phyloP scores from a whole-genome alignment of 495 filamentous ascomycete genomes.

The Daldinia vernicosa region DNA sequence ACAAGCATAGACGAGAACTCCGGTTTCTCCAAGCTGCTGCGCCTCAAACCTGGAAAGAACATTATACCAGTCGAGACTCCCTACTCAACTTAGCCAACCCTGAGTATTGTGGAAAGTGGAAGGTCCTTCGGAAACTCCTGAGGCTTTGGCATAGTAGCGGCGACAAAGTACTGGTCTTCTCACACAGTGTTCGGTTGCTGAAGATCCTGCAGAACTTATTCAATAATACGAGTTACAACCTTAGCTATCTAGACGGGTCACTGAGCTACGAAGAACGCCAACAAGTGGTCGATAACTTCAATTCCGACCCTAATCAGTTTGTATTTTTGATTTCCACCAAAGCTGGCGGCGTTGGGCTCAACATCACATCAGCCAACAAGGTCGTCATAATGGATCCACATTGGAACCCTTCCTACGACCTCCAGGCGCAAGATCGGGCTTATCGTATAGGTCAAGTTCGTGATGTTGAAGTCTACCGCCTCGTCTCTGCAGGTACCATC shows the following conservation, averaged over 20 bases:
- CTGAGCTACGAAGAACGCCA: conserved; percentile 89
- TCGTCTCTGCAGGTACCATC: conserved; percentile 92
- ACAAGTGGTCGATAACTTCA: conserved; percentile 87
- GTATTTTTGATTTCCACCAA: conserved; percentile 96
- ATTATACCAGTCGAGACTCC: conserved; percentile 79
- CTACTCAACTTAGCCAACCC: conserved; percentile 86
- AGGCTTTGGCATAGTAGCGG: conserved; percentile 88
- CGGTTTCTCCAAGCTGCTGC: conserved; percentile 78
- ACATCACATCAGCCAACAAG: conserved; percentile 98
- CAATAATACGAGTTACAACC: conserved; percentile 87
- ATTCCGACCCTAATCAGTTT: conserved; percentile 86
- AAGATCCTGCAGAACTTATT: conserved; percentile 89
- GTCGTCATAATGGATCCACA: conserved; percentile 97
- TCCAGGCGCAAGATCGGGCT: conserved; percentile 96
- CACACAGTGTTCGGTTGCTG: conserved; percentile 84
- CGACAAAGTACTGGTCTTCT: conserved; percentile 94
- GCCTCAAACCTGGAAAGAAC: conserved; percentile 77
- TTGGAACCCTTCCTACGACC: conserved; percentile 94
- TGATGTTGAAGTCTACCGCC: conserved; percentile 94
- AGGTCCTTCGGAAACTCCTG: conserved; percentile 84
- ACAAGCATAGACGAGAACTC: conserved; percentile 85
- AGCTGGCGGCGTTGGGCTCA: conserved; percentile 86
- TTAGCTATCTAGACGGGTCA: conserved; percentile 88
- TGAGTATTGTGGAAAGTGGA: conserved; percentile 98
- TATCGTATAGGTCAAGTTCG: conserved; percentile 94